Conservation (phyloP, 176 grass and related monocot genomes). For the Otatea glauca region DNA sequence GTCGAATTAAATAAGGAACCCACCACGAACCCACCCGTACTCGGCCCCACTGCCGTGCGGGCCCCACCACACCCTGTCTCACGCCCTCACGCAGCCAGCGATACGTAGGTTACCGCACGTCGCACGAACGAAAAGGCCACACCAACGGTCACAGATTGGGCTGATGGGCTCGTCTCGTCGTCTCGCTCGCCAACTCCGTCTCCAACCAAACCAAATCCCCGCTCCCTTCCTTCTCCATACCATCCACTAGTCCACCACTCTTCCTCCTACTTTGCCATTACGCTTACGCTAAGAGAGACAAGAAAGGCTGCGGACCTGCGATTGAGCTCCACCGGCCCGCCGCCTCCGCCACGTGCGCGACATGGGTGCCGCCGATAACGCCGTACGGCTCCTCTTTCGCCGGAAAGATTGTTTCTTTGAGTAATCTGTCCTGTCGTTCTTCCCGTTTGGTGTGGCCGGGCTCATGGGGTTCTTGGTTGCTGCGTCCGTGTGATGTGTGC, state of each 20-base stretch:
- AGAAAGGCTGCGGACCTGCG: not conserved
- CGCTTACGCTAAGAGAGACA: not conserved
- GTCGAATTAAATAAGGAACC: not conserved
- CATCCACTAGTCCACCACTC: not conserved
- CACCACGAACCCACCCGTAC: not conserved
- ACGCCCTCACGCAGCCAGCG: not conserved
- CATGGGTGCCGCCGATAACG: constrained; percentile 62
- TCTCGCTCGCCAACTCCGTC: not conserved
- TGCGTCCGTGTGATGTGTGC: constrained; percentile 1
- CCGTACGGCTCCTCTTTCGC: constrained; percentile 32
- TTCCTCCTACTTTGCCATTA: not conserved
- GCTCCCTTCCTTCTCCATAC: not conserved
- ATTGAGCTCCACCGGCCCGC: not conserved
- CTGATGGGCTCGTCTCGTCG: constrained; percentile 6
- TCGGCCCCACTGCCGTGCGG: not conserved
- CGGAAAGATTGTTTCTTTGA: constrained; percentile 24
- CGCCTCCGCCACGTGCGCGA: not conserved
- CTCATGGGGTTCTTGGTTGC: not conserved
- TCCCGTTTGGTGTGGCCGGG: not conserved
- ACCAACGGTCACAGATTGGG: constrained; percentile 75
- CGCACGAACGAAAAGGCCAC: constrained; percentile 67
- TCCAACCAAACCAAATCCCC: constrained; percentile 36
- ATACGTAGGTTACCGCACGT: constrained; percentile 27
- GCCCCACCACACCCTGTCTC: constrained; percentile 2
- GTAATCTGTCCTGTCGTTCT: not conserved